Evolutionary conservation across 352 stramenopile species (phyloP).

Genomic region (Phytophthora tentaculata): DNA sequence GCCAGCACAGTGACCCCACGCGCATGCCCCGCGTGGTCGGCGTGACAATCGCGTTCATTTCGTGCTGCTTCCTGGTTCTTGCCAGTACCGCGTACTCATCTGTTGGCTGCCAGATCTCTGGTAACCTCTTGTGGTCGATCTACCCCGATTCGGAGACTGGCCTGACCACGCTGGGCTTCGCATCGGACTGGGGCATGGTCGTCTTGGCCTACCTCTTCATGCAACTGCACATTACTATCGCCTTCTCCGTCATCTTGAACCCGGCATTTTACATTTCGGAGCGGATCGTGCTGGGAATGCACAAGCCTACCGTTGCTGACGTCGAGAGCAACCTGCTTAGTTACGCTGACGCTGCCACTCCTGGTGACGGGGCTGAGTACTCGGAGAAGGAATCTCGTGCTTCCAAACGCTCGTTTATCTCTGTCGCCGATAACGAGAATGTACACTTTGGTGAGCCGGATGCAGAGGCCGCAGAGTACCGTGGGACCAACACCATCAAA

Average conservation of each 20-base stretch:
- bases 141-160: conserved; percentile 37
- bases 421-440: conserved; percentile 46
- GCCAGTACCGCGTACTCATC: conserved; percentile 45
- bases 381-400: conserved; percentile 27
- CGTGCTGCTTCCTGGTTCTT: conserved; percentile 48
- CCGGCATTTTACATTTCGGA: conserved; percentile 56
- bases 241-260: conserved; percentile 59
- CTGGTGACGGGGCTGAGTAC: conserved; percentile 16
- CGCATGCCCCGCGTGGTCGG: conserved; percentile 59
- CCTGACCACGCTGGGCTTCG: conserved; percentile 44
- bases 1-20: conserved; percentile 53
- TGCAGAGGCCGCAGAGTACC: conserved; percentile 38
- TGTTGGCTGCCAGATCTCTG: conserved; percentile 60
- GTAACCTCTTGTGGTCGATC: conserved; percentile 62
- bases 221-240: conserved; percentile 66
- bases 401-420: conserved; percentile 53
- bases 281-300: conserved; percentile 56
- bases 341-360: conserved; percentile 25
- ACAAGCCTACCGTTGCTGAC: conserved; percentile 38
- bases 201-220: conserved; percentile 64
- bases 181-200: conserved; percentile 42
- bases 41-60: conserved; percentile 51
- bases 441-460: conserved; percentile 23
- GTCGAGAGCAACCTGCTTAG: conserved; percentile 36
- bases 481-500: conserved; percentile 43